Evolutionary conservation across 78 protist genomes (phyloP).

Genomic region (Speleostelium caveatum): DNA sequence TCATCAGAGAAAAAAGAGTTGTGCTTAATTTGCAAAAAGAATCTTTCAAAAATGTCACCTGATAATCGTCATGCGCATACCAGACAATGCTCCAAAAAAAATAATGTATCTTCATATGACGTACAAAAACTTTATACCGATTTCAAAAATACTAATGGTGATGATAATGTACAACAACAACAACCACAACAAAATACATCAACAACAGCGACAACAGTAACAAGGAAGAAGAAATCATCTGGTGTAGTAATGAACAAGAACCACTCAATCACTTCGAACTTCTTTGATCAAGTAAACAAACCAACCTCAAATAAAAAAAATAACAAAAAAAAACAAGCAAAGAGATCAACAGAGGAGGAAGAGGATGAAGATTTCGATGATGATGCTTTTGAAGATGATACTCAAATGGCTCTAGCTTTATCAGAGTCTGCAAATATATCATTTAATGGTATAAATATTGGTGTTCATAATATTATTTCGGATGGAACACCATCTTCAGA

Average conservation of each 20-base stretch:
- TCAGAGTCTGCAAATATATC: background rate
- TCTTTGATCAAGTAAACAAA: background rate
- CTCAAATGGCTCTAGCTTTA: constrained; percentile 29
- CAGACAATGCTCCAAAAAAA: constrained; percentile 29
- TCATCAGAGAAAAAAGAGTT: background rate
- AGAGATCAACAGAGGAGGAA: background rate
- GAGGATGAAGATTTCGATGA: background rate
- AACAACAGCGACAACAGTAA: background rate
- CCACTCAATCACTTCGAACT: background rate
- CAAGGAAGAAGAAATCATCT: constrained; percentile 1
- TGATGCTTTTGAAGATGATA: constrained; percentile 5
- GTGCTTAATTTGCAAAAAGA: constrained; percentile 27
- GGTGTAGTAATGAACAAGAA: background rate
- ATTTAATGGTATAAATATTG: background rate
- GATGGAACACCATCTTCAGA: background rate
- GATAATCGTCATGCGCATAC: background rate
- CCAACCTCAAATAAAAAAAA: background rate
- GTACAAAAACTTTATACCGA: background rate
- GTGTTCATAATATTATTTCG: background rate
- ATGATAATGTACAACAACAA: background rate
- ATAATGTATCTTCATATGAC: constrained; percentile 9
- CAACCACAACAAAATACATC: too few species aligned
- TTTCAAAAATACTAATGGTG: background rate
- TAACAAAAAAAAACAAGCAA: background rate
- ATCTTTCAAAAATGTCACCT: background rate